Conservation (phyloP, 768 basidiomycete species). For the Lactarius psammicola region DNA sequence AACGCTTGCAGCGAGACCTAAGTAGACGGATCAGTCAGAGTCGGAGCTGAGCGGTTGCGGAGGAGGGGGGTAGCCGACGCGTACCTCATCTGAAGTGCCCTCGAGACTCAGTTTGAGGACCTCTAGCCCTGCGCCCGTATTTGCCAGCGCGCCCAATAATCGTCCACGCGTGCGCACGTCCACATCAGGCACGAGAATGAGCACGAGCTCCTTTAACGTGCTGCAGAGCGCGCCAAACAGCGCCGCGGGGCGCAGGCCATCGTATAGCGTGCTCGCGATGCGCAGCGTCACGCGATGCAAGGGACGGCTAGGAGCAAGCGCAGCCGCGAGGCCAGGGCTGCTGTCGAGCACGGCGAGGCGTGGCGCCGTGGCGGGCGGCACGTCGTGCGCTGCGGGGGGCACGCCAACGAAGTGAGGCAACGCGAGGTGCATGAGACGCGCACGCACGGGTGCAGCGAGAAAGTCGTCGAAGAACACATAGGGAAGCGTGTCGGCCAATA, state of each 20-base stretch:
- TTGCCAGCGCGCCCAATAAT: conserved; percentile 35
- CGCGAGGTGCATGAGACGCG: conserved; percentile 21
- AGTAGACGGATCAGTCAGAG: not conserved
- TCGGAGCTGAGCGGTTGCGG: not conserved
- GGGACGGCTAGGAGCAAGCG: conserved; percentile 33
- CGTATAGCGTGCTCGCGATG: conserved; percentile 37
- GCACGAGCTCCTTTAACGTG: conserved; percentile 23
- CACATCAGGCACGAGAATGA: conserved; percentile 28
- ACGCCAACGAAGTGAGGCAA: conserved; percentile 17
- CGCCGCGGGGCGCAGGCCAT: conserved; percentile 37
- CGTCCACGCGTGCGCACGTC: conserved; percentile 37
- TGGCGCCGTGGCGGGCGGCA: conserved; percentile 20
- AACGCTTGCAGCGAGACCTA: conserved; percentile 31
- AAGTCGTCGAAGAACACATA: conserved; percentile 31
- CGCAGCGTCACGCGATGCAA: conserved; percentile 31
- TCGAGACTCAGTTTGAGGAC: conserved; percentile 32
- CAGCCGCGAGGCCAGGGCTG: conserved; percentile 31
- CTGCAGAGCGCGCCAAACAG: conserved; percentile 32
- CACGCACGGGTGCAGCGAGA: conserved; percentile 31
- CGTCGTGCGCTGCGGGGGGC: conserved; percentile 18
- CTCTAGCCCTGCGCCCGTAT: conserved; percentile 33
- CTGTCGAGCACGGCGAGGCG: conserved; percentile 30
- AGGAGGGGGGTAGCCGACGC: not conserved
- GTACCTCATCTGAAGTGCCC: conserved; percentile 35
- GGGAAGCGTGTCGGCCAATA: conserved; percentile 31